Percentiles rank a stretch among this genome's conserved stretches.
Conservation (phyloP, 352 stramenopile species). For the Globisporangium carolinianum region DNA sequence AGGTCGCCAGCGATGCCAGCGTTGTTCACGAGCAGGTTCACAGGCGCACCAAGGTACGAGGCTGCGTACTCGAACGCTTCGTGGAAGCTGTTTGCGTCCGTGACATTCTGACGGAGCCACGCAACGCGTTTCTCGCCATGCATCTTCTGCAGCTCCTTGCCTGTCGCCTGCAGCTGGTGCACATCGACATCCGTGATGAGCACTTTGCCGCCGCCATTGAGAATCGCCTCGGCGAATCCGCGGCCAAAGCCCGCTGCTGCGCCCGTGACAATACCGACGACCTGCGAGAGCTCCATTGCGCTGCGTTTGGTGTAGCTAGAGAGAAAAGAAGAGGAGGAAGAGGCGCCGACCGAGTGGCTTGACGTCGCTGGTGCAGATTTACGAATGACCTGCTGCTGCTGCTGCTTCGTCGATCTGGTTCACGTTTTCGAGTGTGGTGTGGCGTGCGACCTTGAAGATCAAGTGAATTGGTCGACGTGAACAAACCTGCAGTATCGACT, state of each 20-base stretch:
- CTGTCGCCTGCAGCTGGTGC: constrained; percentile 45
- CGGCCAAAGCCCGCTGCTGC: constrained; percentile 56
- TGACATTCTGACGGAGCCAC: constrained; percentile 69
- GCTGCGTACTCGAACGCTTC: constrained; percentile 47
- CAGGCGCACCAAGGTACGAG: constrained; percentile 46
- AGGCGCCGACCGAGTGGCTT: not conserved
- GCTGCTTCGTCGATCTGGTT: too few relatives aligned
- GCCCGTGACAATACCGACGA: constrained; percentile 66
- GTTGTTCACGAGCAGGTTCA: constrained; percentile 82
- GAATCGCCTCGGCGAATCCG: constrained; percentile 54
- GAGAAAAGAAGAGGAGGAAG: too few relatives aligned
- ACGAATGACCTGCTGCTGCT: too few relatives aligned
- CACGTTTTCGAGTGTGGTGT: too few relatives aligned
- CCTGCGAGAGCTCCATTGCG: constrained; percentile 53
- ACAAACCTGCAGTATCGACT: too few relatives aligned
- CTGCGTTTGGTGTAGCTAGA: too few relatives aligned
- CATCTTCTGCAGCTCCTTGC: constrained; percentile 44
- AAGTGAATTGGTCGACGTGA: too few relatives aligned
- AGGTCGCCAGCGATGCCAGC: constrained; percentile 62
- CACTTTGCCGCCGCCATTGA: constrained; percentile 40
- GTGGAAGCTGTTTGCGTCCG: constrained; percentile 54
- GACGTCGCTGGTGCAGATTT: not conserved
- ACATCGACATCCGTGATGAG: constrained; percentile 78
- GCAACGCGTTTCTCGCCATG: constrained; percentile 46
- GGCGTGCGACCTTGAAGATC: too few relatives aligned